These are phyloP conservation scores for Fusarium guadeloupense DNA, from an alignment of 2,329 filamentous ascomycete species.

Conservation along the genomic window DNA sequence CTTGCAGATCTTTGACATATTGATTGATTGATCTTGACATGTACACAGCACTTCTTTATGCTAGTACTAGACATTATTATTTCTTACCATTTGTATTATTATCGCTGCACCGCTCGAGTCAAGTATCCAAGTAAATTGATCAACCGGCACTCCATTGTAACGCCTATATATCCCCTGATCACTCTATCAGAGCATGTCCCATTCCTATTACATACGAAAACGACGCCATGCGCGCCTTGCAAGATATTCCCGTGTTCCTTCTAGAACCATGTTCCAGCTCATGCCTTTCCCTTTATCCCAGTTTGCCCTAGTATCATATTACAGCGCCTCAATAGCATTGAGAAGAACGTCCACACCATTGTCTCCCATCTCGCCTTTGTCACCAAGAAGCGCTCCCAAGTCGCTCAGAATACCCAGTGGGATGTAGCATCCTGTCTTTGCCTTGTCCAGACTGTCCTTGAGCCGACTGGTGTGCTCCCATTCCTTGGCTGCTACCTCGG, in stretches of 20 bases:
- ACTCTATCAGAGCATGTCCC: conserved; percentile 24
- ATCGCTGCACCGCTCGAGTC: not conserved
- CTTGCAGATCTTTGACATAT: not conserved
- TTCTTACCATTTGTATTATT: not conserved
- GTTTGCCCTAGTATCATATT: not conserved
- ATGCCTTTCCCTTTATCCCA: not conserved
- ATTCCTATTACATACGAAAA: conserved; percentile 23
- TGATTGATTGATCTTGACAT: too few species aligned
- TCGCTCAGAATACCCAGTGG: conserved; percentile 90
- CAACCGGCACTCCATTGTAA: conserved; percentile 18
- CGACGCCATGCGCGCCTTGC: conserved; percentile 24
- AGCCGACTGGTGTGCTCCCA: conserved; percentile 96
- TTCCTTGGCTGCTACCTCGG: conserved; percentile 86
- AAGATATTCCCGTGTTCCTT: conserved; percentile 13
- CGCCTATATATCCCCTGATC: conserved; percentile 28
- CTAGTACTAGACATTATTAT: not conserved
- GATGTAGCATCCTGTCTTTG: conserved; percentile 81
- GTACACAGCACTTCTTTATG: not conserved
- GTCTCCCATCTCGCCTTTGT: conserved; percentile 59
- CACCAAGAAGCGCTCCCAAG: conserved; percentile 78
- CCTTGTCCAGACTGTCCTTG: conserved; percentile 86
- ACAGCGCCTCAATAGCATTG: conserved; percentile 63
- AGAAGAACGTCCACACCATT: conserved; percentile 67
- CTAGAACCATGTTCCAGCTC: not conserved
- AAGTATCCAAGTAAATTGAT: not conserved